These are phyloP conservation scores for Pichia sp. DNA, from an alignment of 1,139 yeast genomes.

Conservation along the genomic window DNA sequence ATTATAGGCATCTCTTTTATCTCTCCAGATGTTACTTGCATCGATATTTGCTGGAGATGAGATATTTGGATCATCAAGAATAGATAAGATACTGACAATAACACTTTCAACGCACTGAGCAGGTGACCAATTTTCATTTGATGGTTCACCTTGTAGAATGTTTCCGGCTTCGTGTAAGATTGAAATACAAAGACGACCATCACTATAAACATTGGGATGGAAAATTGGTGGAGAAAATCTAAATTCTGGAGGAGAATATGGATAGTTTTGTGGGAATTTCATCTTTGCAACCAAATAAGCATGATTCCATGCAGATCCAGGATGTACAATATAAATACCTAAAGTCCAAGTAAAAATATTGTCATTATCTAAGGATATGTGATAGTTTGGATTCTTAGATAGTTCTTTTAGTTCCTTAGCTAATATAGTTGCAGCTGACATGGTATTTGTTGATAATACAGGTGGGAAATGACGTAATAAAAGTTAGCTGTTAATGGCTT, in stretches of 20 bases:
- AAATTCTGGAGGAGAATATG: constrained; percentile 86
- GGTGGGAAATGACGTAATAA: background rate
- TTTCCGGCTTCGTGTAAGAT: constrained; percentile 83
- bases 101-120: constrained; percentile 94
- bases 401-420: constrained; percentile 28
- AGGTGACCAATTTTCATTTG: constrained; percentile 92
- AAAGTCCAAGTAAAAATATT: constrained; percentile 90
- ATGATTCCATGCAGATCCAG: constrained; percentile 87
- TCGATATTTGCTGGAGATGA: constrained; percentile 96
- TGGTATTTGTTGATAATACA: constrained; percentile 2
- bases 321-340: constrained; percentile 86
- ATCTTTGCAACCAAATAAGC: constrained; percentile 95
- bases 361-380: constrained; percentile 81
- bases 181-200: constrained; percentile 88
- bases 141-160: constrained; percentile 84
- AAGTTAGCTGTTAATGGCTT: background rate
- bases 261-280: constrained; percentile 88
- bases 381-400: constrained; percentile 61
- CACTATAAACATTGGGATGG: constrained; percentile 92
- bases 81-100: constrained; percentile 78
- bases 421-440: constrained; percentile 25
- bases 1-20: constrained; percentile 70
- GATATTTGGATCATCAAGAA: constrained; percentile 82
- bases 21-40: constrained; percentile 87
- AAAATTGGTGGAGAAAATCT: constrained; percentile 91